These are phyloP conservation scores for Jatropha curcas DNA, from an alignment of 345 rosid genomes.

Conservation along the genomic window DNA sequence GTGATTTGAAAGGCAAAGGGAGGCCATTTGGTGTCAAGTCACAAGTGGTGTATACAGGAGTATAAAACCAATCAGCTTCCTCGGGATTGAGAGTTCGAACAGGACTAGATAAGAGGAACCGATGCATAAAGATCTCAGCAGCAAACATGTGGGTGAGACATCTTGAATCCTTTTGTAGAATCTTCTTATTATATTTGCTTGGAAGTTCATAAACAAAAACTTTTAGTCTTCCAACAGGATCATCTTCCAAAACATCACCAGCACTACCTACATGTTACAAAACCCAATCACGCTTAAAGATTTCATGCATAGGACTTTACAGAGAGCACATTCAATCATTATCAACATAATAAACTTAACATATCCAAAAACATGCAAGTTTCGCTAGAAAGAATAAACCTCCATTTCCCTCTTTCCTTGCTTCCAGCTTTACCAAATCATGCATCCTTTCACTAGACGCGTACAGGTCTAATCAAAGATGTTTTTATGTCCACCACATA, in stretches of 20 bases:
- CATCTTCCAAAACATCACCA: slow-evolving; percentile 39
- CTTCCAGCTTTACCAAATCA: neutral
- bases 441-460: neutral
- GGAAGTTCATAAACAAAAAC: slow-evolving; percentile 41
- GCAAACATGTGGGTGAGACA: slow-evolving; percentile 40
- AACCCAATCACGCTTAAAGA: neutral
- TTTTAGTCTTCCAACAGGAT: slow-evolving; percentile 35
- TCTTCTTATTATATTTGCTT: slow-evolving; percentile 39
- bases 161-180: slow-evolving; percentile 33
- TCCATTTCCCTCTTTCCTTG: neutral
- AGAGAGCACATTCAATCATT: neutral
- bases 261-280: slow-evolving; percentile 32
- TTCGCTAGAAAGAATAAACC: slow-evolving; percentile 1
- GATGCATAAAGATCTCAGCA: slow-evolving; percentile 41
- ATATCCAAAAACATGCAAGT: neutral
- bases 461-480: neutral
- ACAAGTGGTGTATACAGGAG: slow-evolving; percentile 36
- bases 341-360: neutral
- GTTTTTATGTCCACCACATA: neutral
- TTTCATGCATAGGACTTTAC: neutral
- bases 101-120: slow-evolving; percentile 35
- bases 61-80: slow-evolving; percentile 41
- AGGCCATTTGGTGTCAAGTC: slow-evolving; percentile 39
- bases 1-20: slow-evolving; percentile 41
- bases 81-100: slow-evolving; percentile 33